Percentiles rank a stretch among this genome's conserved stretches.
phyloP scores from a whole-genome alignment of 2,329 filamentous ascomycete genomes.

The Aspergillus costaricaensis region DNA sequence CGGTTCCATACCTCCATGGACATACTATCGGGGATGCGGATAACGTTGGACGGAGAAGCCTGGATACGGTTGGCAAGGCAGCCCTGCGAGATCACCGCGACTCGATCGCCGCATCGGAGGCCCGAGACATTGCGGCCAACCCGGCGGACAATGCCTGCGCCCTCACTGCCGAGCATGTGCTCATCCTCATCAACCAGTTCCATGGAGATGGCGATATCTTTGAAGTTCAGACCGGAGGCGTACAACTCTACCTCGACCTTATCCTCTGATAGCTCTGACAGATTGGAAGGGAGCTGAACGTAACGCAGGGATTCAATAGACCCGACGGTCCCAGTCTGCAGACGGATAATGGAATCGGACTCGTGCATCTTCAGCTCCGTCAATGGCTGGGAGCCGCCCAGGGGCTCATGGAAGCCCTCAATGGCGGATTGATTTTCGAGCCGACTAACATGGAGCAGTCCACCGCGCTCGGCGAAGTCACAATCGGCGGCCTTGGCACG shows the following conservation, averaged over 20 bases:
- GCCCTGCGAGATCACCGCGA: conserved; percentile 10
- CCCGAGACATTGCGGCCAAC: conserved; percentile 27
- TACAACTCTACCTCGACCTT: conserved; percentile 26
- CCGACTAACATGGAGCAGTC: neutral
- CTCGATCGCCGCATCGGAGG: conserved; percentile 37
- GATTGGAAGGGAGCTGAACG: neutral
- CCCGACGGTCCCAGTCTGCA: neutral
- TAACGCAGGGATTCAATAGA: neutral
- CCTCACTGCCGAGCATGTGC: conserved; percentile 47
- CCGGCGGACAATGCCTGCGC: conserved; percentile 40
- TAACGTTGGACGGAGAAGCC: conserved; percentile 3
- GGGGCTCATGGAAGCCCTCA: neutral
- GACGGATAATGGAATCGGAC: neutral
- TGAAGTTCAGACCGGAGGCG: conserved; percentile 16
- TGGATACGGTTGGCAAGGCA: conserved; percentile 10
- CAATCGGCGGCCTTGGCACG: neutral
- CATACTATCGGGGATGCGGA: conserved; percentile 29
- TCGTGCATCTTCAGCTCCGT: neutral
- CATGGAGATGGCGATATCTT: conserved; percentile 21
- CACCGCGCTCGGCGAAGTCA: neutral
- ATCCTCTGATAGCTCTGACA: neutral
- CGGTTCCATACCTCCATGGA: conserved; percentile 11
- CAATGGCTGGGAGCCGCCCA: neutral
- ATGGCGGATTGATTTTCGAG: neutral
- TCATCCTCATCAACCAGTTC: conserved; percentile 21